Base-by-base conservation (phyloP, 805 yeast genomes). In the Isabelozyma heimii region DNA sequence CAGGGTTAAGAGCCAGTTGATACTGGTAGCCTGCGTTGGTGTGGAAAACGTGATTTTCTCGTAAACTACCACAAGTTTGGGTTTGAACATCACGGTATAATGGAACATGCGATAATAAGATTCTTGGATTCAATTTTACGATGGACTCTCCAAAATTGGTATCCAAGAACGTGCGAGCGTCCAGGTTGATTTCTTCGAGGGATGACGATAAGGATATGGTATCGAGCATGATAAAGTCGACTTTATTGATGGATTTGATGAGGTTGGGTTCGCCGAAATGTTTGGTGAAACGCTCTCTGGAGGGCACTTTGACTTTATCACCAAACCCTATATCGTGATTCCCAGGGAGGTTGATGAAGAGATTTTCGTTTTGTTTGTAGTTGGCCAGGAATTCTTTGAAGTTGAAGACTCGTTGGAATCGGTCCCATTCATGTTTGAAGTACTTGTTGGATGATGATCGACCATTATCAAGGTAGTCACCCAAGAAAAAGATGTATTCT, bases 311-410 rank as follows among this genome's bases (percentile, higher is more conserved):
- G 12, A 94, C 83, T 5, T 55, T 50, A 56, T 87, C 83, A 8
- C 92, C 97, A 67, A 86, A 90, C 0, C 99, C 99, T 51, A 95
- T 89, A 64, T 94, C 99, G 65, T 94, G 99, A 61, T 94, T 94
- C 1, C 99, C 99, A 0, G 97, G 96, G 1, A 71, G 54, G 48
- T 70, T 67, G 13, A 61, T 56, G 50, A 66, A 67, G 58, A 61
- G 61, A 49, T 61, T 67, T 30, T 53, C 48, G 28, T 63, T 66
- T 14, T 62, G 51, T 26, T 43, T 28, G 44, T 61, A 61, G 20
- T 47, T 50, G 37, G 48, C 52, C 10, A 52, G 47, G 40, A 52
- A 58, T 12, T 41, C 45, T n/a, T 49, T 44, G 35, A 51, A 53
- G 13, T 51, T 49, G 52, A 73, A 73, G 4, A 73, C 66, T 7